Evolutionary conservation across 2,329 filamentous ascomycete genomes (phyloP), one percentile per base, ranked within the genome.

Genomic region (Paraphaeosphaeria sporulosa): DNA sequence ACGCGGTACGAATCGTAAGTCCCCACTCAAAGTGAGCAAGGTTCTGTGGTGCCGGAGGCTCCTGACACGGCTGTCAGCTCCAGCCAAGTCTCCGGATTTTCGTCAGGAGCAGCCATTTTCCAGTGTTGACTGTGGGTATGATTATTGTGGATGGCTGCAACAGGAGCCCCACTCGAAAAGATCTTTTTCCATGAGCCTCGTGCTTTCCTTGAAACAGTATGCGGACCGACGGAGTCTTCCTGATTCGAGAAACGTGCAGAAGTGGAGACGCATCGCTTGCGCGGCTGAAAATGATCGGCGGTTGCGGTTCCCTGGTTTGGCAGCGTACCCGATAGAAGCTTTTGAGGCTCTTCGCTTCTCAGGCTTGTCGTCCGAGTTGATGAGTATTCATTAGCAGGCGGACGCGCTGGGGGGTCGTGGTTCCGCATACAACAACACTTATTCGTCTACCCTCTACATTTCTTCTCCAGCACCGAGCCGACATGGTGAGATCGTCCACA

Each of bases 251-350:
- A 6, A 30, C 23, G 27, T 23, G 44, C 44, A 13, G n/a, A 13
- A 23, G 44, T 47, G 44, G 44, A 30, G 44, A 47, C 44, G 44
- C 44, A 40, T n/a, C 23, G n/a, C 23, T 25, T 47, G 44, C 21
- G 44, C 43, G 43, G 19, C 10, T 15, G 23, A 10, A 47, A 12
- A 8, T 21, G 44, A 47, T 47, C 23, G 23, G 17, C 23, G 44
- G 44, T 13, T 17, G 44, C 30, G 8, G 4, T 10, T 47, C 17
- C 44, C 15, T 17, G 15, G 27, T 47, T 15, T n/a, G 44, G 44
- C 5, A 47, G 27, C 44, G 44, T 30, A 47, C 30, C 44, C 44
- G 44, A 27, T 17, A n/a, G 17, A 47, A 23, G 17, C 5, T 47
- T 30, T 30, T 21, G 44, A 47, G 7, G 44, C 44, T 47, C 25